Evolutionary conservation across 2,329 filamentous ascomycete species (phyloP), one percentile per base, ranked within the genome.

Genomic region (Spiromastix sp.): DNA sequence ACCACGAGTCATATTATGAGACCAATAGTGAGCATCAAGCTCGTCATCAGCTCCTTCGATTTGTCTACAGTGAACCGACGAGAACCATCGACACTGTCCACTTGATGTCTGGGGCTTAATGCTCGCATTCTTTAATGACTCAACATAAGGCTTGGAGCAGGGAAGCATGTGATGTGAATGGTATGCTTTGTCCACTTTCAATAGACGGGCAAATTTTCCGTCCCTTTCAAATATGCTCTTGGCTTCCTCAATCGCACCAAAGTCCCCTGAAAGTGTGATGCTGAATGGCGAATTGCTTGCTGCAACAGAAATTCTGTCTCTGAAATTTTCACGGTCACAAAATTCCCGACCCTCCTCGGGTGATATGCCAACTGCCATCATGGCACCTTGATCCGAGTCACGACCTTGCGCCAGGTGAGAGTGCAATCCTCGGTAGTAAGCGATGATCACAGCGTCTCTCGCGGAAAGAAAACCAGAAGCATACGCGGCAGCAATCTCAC

Each of bases 371-470:
- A 42, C 34, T 11, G 44, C 42, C 27, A 43, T 25, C 44, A 47
- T 47, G 8, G 32, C 36, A n/a, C 44, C 44, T 22, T 24, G 19
- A 19, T 19, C 6, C 11, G 11, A 25, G 16, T 17, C 34, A 17
- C 9, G 16, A 19, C 25, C 28, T n/a, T 32, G 30, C 10, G 33
- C 34, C 42, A 37, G 43, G 39, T 28, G 10, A 17, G 35, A 16
- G 20, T 32, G 20, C 7, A 32, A 17, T 5, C 44, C 48, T 38
- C 60, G 37, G 39, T 54, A 42, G 44, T 74, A 77, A 1, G 71
- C 71, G 10, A 70, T 59, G 1, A 59, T 53, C 49, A 58, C 47
- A 12, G 56, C 57, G 17, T 55, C 52, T 11, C 53, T 45, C 2
- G 50, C 48, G 6, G 49, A 46, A 0, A 65, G 34, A 9, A 50